Conservation (phyloP, 179 eudicot genomes). For the Spinacia oleracea region DNA sequence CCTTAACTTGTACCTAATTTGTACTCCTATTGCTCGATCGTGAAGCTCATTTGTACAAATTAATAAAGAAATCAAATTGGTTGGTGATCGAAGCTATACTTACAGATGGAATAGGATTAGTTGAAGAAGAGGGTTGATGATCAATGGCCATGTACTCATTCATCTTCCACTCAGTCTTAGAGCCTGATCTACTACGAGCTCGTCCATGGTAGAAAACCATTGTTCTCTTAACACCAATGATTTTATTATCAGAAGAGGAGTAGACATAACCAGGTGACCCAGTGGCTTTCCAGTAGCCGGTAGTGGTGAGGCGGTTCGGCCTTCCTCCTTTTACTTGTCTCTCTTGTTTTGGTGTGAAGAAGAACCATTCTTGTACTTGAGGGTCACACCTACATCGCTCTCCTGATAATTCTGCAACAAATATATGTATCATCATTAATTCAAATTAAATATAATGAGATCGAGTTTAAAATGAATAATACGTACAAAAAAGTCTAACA, state of each 20-base stretch:
- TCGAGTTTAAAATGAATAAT: too few relatives aligned
- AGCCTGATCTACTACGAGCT: slow-evolving; percentile 11
- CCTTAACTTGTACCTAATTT: too few relatives aligned
- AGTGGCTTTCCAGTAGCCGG: slow-evolving; percentile 72
- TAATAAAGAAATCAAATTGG: too few relatives aligned
- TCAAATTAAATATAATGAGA: too few relatives aligned
- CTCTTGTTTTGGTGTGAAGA: slow-evolving; percentile 50
- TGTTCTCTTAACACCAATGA: slow-evolving; percentile 23
- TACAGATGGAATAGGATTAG: slow-evolving; percentile 12
- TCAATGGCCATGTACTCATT: slow-evolving; percentile 24
- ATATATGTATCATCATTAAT: background rate
- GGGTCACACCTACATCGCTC: slow-evolving; percentile 20
- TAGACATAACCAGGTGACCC: slow-evolving; percentile 47
- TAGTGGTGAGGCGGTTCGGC: slow-evolving; percentile 51
- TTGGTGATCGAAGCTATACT: too few relatives aligned
- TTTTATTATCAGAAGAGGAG: slow-evolving; percentile 8
- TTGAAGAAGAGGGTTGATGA: background rate
- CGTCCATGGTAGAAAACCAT: slow-evolving; percentile 30
- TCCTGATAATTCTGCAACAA: slow-evolving; percentile 14
- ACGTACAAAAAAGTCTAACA: too few relatives aligned
- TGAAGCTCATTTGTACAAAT: too few relatives aligned
- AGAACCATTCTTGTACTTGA: slow-evolving; percentile 28
- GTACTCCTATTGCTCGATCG: too few relatives aligned
- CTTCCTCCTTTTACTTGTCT: slow-evolving; percentile 59
- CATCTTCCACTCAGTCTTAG: slow-evolving; percentile 33